Base-by-base conservation (phyloP, 495 filamentous ascomycete genomes). In the Pyronema omphalodes region DNA sequence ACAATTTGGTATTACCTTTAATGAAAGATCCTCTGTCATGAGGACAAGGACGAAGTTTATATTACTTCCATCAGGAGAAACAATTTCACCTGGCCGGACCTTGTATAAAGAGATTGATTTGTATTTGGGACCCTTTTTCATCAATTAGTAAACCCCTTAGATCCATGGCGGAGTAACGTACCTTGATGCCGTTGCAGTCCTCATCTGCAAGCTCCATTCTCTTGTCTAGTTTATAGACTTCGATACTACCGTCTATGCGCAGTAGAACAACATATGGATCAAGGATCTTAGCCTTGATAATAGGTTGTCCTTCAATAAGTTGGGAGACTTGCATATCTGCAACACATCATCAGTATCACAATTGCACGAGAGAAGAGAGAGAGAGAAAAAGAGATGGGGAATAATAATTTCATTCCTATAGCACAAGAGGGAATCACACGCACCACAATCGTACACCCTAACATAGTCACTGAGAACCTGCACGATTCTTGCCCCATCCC, bases 261-360 rank as follows among this genome's bases (percentile, higher is more conserved):
- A 94, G 65, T 3, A 99, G 75, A 1, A 93, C 70, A n/a, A 99
- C 62, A 63, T 84, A 95, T 6, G 88, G 87, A 62, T 95, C 91
- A 9, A 74, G 73, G 59, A 96, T 84, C 66, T 83, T 91, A n/a
- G 83, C 82, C 60, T 76, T 84, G 40, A 86, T 69, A 23, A 88
- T 81, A 37, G 78, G 73, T 4, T 84, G 79, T 57, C 81, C 80
- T 37, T 86, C 83, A 53, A 94, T 75, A 34, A 96, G 95, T 63
- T 96, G 88, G 44, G 79, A 75, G 37, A 99, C 73, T 8, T 81
- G 81, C 45, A 96, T 71, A 64, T 94, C 86, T 88, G 60, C n/a
- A 54, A 53, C 50, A 41, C 37, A 34, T 14, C 12, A 34, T 51
- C 48, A 51, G 12, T 37, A 51, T 35, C 44, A 47, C n/a, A 3